phyloP scores from a whole-genome alignment of 2,329 filamentous ascomycete genomes.

The Cladophialophora psammophila region DNA sequence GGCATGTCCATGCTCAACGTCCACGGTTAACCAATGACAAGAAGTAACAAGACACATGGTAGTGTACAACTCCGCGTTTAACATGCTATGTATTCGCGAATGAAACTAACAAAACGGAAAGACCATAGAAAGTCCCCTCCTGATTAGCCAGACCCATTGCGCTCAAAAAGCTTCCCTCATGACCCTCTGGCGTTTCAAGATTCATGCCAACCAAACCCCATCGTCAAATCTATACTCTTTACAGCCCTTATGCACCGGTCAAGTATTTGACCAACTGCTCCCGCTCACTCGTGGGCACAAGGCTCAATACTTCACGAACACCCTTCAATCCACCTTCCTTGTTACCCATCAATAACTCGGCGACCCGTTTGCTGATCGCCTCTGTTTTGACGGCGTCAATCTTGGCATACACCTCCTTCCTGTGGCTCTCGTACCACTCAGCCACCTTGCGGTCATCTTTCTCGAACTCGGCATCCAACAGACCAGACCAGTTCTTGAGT shows the following conservation, averaged over 20 bases:
- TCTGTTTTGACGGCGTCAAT: conserved; percentile 84
- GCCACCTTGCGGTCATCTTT: conserved; percentile 83
- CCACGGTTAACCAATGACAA: background rate
- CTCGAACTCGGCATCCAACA: conserved; percentile 72
- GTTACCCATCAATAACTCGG: conserved; percentile 70
- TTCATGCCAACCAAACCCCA: conserved; percentile 4
- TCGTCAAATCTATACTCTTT: conserved; percentile 19
- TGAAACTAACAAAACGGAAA: conserved; percentile 9
- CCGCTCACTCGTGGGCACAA: conserved; percentile 86
- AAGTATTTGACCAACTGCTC: conserved; percentile 75
- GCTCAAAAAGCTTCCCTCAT: conserved; percentile 14
- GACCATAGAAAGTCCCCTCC: background rate
- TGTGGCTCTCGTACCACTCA: conserved; percentile 95
- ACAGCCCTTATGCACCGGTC: conserved; percentile 33
- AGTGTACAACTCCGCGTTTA: conserved; percentile 16
- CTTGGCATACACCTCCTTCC: conserved; percentile 81
- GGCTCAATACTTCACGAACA: conserved; percentile 82
- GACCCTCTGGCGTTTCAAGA: conserved; percentile 9
- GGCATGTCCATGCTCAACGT: background rate
- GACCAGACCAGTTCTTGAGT: conserved; percentile 81
- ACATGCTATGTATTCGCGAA: conserved; percentile 11
- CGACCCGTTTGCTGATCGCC: conserved; percentile 72
- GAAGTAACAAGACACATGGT: background rate
- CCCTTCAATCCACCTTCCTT: conserved; percentile 79
- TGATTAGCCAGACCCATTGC: conserved; percentile 10